A percentile compares a stretch with the other conserved stretches of the same genome.
Conservation (phyloP, 371 early-diverging fungal genomes). For the Amoeboradix gromovi region DNA sequence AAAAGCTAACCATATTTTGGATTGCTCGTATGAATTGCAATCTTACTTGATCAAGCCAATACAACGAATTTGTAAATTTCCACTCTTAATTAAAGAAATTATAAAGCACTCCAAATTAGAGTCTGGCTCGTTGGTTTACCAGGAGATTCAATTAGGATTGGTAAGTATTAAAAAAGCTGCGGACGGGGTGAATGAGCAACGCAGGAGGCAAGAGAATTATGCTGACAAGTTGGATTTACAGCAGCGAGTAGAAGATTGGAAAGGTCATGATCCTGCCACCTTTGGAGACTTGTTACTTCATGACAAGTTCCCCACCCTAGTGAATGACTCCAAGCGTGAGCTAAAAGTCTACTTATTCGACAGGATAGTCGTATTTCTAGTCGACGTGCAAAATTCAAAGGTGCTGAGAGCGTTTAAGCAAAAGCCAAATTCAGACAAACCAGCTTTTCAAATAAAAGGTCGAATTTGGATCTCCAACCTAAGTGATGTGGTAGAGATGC, state of each 20-base stretch:
- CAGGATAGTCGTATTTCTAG: conserved; percentile 3
- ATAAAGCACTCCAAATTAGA: conserved; percentile 25
- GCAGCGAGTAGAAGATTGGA: conserved; percentile 50
- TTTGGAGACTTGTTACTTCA: conserved; percentile 52
- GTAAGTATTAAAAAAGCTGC: conserved; percentile 54
- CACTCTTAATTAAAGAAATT: conserved; percentile 30
- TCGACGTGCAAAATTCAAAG: neutral
- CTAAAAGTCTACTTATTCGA: conserved; percentile 61
- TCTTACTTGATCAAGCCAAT: conserved; percentile 55
- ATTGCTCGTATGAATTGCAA: neutral
- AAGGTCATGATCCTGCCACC: conserved; percentile 32
- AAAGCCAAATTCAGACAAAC: conserved; percentile 3
- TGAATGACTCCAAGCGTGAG: conserved; percentile 38
- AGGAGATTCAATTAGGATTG: conserved; percentile 44
- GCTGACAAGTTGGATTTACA: conserved; percentile 40
- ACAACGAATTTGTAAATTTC: conserved; percentile 73
- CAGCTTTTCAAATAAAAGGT: conserved; percentile 43
- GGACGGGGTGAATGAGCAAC: conserved; percentile 63
- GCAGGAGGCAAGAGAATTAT: conserved; percentile 55
- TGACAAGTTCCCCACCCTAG: conserved; percentile 44
- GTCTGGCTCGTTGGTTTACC: conserved; percentile 23
- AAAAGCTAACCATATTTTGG: neutral
- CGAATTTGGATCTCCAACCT: conserved; percentile 43
- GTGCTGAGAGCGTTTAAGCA: neutral
- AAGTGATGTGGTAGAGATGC: conserved; percentile 30